A percentile compares a stretch with the other conserved stretches of the same genome.
Evolutionary conservation across 352 stramenopile species (phyloP).

Genomic region (Phytophthora macrochlamydospora): DNA sequence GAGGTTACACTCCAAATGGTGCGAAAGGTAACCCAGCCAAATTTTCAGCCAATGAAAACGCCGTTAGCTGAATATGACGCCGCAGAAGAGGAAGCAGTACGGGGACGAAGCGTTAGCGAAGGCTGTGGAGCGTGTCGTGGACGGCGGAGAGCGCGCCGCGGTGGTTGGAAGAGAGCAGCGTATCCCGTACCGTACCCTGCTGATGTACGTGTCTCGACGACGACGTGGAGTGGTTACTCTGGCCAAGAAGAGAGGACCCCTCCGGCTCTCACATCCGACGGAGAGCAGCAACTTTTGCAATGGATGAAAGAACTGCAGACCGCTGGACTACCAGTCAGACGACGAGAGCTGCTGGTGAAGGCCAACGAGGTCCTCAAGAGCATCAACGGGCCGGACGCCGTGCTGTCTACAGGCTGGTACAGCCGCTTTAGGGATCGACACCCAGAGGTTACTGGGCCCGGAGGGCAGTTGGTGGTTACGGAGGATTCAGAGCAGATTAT

Average conservation of each 20-base stretch:
- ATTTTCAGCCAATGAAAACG: no score
- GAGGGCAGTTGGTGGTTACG: constrained; percentile 6
- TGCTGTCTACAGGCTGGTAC: constrained; percentile 25
- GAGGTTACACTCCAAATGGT: not conserved
- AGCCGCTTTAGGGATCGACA: constrained; percentile 19
- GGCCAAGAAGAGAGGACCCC: constrained; percentile 11
- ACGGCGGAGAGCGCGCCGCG: constrained; percentile 11
- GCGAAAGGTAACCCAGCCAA: no score
- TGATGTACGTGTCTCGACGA: constrained; percentile 17
- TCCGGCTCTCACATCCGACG: constrained; percentile 9
- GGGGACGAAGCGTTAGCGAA: constrained; percentile 8
- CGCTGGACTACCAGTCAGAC: constrained; percentile 11
- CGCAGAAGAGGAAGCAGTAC: constrained; percentile 21
- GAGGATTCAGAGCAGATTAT: not conserved
- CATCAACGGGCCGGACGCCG: constrained; percentile 3
- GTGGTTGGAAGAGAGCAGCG: constrained; percentile 10
- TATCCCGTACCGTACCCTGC: constrained; percentile 28
- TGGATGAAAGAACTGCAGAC: constrained; percentile 24
- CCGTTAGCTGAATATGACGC: not conserved
- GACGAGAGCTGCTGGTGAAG: constrained; percentile 21
- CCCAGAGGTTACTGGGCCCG: constrained; percentile 21
- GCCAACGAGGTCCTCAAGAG: constrained; percentile 18
- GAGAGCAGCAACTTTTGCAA: constrained; percentile 15
- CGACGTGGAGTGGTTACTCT: constrained; percentile 13
- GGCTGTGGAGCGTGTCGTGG: constrained; percentile 24